Evolutionary conservation across 352 stramenopile species (phyloP).

Genomic region (Aphanomyces cochlioides): DNA sequence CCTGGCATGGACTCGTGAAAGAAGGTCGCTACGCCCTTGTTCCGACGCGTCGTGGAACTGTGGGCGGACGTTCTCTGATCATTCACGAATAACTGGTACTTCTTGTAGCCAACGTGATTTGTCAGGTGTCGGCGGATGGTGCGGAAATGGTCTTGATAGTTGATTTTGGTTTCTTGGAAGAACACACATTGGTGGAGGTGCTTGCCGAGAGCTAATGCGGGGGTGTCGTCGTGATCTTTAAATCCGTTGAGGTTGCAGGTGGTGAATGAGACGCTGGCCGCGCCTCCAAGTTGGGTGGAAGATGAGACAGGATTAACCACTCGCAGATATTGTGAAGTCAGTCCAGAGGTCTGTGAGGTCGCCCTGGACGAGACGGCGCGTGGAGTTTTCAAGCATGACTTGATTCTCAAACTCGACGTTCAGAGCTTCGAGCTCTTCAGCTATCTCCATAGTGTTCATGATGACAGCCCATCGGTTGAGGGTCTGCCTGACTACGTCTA

Average conservation of each 20-base stretch:
- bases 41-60: neutral
- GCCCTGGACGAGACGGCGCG: too few relatives aligned
- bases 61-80: neutral
- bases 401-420: too few relatives aligned
- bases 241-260: slow-evolving; percentile 25
- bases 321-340: too few relatives aligned
- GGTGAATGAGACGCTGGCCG: neutral
- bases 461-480: too few relatives aligned
- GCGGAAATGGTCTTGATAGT: slow-evolving; percentile 9
- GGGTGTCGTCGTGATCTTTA: neutral
- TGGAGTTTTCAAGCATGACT: too few relatives aligned
- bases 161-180: slow-evolving; percentile 24
- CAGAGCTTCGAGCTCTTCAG: too few relatives aligned
- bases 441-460: too few relatives aligned
- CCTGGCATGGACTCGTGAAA: neutral
- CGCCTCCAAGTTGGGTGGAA: too few relatives aligned
- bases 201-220: neutral
- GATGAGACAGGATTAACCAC: too few relatives aligned
- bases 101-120: neutral
- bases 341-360: too few relatives aligned
- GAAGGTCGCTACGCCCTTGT: neutral
- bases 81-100: slow-evolving; percentile 14
- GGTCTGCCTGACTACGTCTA: too few relatives aligned
- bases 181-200: slow-evolving; percentile 1
- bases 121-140: slow-evolving; percentile 21